Evolutionary conservation across 768 basidiomycete genomes (phyloP).

Genomic region (Chalciporus sphaerocephalus): DNA sequence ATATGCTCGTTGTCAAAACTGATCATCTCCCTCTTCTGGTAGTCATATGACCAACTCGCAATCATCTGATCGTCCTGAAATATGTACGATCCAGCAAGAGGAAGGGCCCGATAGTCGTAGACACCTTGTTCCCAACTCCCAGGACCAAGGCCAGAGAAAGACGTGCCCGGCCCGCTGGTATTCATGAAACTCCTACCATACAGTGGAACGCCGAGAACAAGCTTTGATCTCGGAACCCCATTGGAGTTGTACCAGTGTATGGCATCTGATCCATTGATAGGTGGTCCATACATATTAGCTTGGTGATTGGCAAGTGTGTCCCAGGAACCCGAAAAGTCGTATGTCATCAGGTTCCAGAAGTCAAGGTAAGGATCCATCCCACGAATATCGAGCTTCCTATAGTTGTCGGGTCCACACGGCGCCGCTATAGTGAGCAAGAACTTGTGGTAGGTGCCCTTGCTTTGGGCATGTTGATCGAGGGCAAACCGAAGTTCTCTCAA

Average conservation of each 20-base stretch:
- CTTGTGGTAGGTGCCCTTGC: slow-evolving; percentile 55
- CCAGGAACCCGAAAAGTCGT: slow-evolving; percentile 83
- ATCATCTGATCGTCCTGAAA: slow-evolving; percentile 60
- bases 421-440: slow-evolving; percentile 85
- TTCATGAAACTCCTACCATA: slow-evolving; percentile 91
- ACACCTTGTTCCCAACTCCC: slow-evolving; percentile 89
- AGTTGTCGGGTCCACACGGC: slow-evolving; percentile 86
- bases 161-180: slow-evolving; percentile 74
- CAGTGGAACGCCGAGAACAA: slow-evolving; percentile 87
- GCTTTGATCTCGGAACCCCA: slow-evolving; percentile 73
- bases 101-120: slow-evolving; percentile 92
- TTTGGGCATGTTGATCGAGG: slow-evolving; percentile 69
- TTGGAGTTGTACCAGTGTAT: slow-evolving; percentile 65
- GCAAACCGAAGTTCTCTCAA: slow-evolving; percentile 69
- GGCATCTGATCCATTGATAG: slow-evolving; percentile 58
- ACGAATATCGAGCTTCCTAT: slow-evolving; percentile 67
- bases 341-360: slow-evolving; percentile 98
- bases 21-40: slow-evolving; percentile 70
- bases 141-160: slow-evolving; percentile 77
- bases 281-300: slow-evolving; percentile 73
- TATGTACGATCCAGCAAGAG: slow-evolving; percentile 65
- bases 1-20: slow-evolving; percentile 74
- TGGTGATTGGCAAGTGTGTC: slow-evolving; percentile 72
- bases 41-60: slow-evolving; percentile 85
- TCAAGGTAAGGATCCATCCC: slow-evolving; percentile 89